Conservation (phyloP, 306 rosid genomes). For the Glycine soja region DNA sequence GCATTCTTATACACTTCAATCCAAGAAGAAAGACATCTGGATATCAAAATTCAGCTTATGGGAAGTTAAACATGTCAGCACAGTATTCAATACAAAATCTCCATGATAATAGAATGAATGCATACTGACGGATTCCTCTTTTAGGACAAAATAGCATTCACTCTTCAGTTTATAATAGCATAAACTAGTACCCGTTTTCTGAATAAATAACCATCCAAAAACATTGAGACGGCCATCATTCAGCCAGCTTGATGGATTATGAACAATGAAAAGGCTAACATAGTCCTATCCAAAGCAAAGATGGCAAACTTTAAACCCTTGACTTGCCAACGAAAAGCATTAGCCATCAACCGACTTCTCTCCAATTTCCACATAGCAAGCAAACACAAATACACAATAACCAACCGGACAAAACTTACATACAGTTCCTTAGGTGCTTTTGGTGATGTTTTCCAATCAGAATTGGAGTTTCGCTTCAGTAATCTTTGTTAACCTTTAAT, state of each 20-base stretch:
- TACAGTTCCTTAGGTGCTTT: neutral
- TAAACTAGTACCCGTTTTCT: neutral
- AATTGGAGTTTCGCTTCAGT: neutral
- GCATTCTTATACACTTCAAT: conserved; percentile 4
- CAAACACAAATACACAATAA: neutral
- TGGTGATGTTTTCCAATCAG: neutral
- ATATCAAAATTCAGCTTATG: conserved; percentile 23
- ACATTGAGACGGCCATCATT: conserved; percentile 12
- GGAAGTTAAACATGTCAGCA: neutral
- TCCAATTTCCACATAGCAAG: conserved; percentile 7
- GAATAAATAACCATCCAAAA: conserved; percentile 16
- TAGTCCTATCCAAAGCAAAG: conserved; percentile 9
- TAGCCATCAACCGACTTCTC: conserved; percentile 22
- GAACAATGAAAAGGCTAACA: conserved; percentile 34
- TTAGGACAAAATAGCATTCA: neutral
- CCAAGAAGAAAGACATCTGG: conserved; percentile 29
- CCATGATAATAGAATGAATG: conserved; percentile 21
- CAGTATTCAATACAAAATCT: conserved; percentile 18
- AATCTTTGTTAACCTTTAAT: neutral
- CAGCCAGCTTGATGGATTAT: conserved; percentile 5
- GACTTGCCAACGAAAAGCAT: neutral
- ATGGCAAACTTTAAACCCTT: conserved; percentile 27
- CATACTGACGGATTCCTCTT: neutral
- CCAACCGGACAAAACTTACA: neutral
- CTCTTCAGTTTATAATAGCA: neutral